phyloP scores from a whole-genome alignment of 2,329 filamentous ascomycete species.

The Podosphaera fusca region DNA sequence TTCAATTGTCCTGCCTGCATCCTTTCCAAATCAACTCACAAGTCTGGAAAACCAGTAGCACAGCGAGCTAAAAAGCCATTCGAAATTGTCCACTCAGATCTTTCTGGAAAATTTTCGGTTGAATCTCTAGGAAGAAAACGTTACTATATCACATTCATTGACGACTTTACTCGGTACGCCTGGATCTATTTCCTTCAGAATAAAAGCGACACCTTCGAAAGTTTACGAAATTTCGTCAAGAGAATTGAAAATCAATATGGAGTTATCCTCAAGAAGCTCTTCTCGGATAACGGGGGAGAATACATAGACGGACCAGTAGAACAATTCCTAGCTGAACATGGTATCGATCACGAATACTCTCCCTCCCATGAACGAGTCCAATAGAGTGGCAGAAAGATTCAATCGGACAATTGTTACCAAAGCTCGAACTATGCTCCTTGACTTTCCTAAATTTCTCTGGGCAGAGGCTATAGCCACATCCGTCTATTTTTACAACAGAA shows the following conservation, averaged over 20 bases:
- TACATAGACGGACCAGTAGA: not conserved
- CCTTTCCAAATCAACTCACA: not conserved
- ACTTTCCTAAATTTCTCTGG: not conserved
- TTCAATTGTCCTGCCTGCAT: not conserved
- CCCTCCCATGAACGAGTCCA: not conserved
- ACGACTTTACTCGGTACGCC: not conserved
- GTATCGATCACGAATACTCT: not conserved
- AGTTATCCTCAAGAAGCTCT: not conserved
- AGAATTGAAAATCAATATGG: not conserved
- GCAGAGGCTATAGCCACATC: not conserved
- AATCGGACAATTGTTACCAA: not conserved
- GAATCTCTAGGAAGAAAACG: not conserved
- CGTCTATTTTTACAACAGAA: constrained; percentile 1
- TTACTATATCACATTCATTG: not conserved
- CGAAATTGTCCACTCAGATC: not conserved
- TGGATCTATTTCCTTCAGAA: not conserved
- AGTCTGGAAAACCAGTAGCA: not conserved
- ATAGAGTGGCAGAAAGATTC: not conserved
- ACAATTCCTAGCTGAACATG: not conserved
- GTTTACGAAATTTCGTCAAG: not conserved
- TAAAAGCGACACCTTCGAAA: not conserved
- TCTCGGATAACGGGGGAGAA: not conserved
- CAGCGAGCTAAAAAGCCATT: not conserved
- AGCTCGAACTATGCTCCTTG: not conserved
- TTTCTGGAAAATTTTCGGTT: not conserved